A percentile compares a stretch with the other conserved stretches of the same genome.
Conservation (phyloP, 1,284 basidiomycete genomes). For the Hemileia vastatrix region DNA sequence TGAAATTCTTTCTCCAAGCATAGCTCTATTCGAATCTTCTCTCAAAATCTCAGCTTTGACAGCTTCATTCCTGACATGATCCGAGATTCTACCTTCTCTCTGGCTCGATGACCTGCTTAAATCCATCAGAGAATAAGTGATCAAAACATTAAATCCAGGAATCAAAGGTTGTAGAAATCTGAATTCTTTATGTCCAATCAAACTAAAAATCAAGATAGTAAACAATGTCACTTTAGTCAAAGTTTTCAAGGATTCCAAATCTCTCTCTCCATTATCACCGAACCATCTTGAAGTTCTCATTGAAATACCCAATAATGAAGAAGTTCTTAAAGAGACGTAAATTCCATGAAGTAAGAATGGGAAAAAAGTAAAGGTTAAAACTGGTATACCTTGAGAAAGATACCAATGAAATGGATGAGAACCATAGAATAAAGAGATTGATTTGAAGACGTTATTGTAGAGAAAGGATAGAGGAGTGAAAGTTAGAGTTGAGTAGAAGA, state of each 20-base stretch:
- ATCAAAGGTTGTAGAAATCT: conserved; percentile 86
- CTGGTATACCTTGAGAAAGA: conserved; percentile 57
- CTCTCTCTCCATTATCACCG: too few relatives aligned
- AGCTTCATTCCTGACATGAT: not conserved
- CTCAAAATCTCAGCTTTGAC: not conserved
- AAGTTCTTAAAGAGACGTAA: not conserved
- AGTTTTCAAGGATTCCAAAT: too few relatives aligned
- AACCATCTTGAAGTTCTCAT: too few relatives aligned
- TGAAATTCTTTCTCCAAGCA: not conserved
- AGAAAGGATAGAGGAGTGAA: conserved; percentile 76
- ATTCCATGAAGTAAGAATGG: conserved; percentile 27
- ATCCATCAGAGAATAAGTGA: conserved; percentile 20
- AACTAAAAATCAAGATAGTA: conserved; percentile 30
- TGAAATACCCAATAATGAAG: not conserved
- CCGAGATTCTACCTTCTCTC: not conserved
- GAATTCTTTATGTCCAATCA: conserved; percentile 89
- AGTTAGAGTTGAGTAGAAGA: conserved; percentile 59
- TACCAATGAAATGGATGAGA: conserved; percentile 78
- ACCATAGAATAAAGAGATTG: conserved; percentile 88
- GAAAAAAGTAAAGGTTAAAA: conserved; percentile 59
- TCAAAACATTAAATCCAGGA: conserved; percentile 72
- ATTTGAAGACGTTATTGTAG: conserved; percentile 60
- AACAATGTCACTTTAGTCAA: conserved; percentile 23
- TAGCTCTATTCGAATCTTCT: not conserved
- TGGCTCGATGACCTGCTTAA: not conserved